These are phyloP conservation scores for Fusarium incarnatum DNA, from an alignment of 2,329 filamentous ascomycete species.

Conservation along the genomic window DNA sequence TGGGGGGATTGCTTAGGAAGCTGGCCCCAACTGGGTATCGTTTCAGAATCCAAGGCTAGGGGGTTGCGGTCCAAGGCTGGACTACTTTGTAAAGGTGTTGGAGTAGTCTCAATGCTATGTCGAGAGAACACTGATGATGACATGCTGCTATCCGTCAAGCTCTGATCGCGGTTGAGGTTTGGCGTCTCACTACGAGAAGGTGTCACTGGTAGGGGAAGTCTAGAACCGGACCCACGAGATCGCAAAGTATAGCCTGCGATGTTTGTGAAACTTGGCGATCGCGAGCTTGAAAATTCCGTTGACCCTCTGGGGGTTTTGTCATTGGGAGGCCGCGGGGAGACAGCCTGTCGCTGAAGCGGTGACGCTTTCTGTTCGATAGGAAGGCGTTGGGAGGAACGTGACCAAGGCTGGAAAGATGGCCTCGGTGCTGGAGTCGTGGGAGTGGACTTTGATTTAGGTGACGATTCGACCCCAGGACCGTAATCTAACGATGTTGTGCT, in stretches of 20 bases:
- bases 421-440: slow-evolving; percentile 41
- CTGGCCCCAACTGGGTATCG: slow-evolving; percentile 42
- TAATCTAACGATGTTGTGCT: slow-evolving; percentile 30
- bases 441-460: slow-evolving; percentile 41
- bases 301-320: slow-evolving; percentile 17
- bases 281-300: slow-evolving; percentile 33
- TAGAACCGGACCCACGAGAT: slow-evolving; percentile 53
- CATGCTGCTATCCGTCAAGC: slow-evolving; percentile 58
- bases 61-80: slow-evolving; percentile 43
- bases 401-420: slow-evolving; percentile 27
- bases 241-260: slow-evolving; percentile 48
- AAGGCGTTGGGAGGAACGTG: slow-evolving; percentile 37
- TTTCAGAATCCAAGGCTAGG: slow-evolving; percentile 23
- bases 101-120: slow-evolving; percentile 50
- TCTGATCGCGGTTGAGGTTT: slow-evolving; percentile 51
- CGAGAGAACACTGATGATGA: slow-evolving; percentile 56
- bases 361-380: slow-evolving; percentile 18
- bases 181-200: slow-evolving; percentile 54
- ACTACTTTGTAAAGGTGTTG: slow-evolving; percentile 50
- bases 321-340: slow-evolving; percentile 19
- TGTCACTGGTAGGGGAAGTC: slow-evolving; percentile 54
- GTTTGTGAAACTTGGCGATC: slow-evolving; percentile 46
- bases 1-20: slow-evolving; percentile 32
- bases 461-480: slow-evolving; percentile 32
- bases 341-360: slow-evolving; percentile 21